These are phyloP conservation scores for Aspergillus intermedius DNA, from an alignment of 2,329 filamentous ascomycete genomes.

Conservation along the genomic window DNA sequence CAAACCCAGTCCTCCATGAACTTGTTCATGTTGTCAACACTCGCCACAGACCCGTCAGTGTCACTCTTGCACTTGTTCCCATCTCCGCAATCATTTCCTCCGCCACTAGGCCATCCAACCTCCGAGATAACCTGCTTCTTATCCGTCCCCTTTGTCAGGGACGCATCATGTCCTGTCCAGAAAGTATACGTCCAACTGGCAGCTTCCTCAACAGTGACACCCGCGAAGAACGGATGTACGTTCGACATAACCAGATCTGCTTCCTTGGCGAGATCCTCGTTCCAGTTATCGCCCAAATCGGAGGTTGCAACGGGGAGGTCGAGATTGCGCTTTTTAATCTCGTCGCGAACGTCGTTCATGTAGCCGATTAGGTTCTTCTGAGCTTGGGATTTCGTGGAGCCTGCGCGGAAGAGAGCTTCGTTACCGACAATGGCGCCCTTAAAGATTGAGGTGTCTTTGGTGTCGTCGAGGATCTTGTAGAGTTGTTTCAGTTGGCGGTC, in stretches of 20 bases:
- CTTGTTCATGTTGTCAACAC: constrained; percentile 72
- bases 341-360: constrained; percentile 62
- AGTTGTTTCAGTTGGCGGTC: constrained; percentile 73
- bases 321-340: constrained; percentile 61
- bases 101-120: constrained; percentile 81
- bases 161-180: constrained; percentile 64
- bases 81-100: constrained; percentile 69
- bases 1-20: constrained; percentile 86
- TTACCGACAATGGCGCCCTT: constrained; percentile 59
- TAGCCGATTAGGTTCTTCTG: constrained; percentile 56
- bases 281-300: constrained; percentile 87
- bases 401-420: constrained; percentile 53
- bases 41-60: constrained; percentile 64
- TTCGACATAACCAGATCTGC: constrained; percentile 94
- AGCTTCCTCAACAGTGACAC: constrained; percentile 60
- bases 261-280: constrained; percentile 56
- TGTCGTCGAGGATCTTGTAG: constrained; percentile 67
- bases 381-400: constrained; percentile 54
- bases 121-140: constrained; percentile 80
- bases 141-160: constrained; percentile 52
- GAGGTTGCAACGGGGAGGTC: constrained; percentile 75
- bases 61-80: constrained; percentile 50
- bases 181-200: constrained; percentile 77
- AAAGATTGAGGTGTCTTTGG: constrained; percentile 43
- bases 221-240: constrained; percentile 92